Conservation (phyloP, 208 protist genomes). For the Wallacemonas sp. region DNA sequence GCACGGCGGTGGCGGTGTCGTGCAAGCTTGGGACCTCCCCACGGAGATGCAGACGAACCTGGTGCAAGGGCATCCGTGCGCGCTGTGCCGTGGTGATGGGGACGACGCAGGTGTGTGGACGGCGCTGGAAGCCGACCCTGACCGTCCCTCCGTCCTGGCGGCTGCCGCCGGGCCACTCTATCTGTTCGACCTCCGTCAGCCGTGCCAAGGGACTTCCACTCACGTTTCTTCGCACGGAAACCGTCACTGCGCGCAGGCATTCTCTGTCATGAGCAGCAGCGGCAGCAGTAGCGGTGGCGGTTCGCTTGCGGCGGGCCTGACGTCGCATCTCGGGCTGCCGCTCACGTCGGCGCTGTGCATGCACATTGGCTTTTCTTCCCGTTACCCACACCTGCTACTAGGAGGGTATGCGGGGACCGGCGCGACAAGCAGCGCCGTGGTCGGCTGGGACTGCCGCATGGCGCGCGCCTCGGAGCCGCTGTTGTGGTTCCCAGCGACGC, state of each 20-base stretch:
- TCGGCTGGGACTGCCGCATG: conserved; percentile 41
- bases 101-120: conserved; percentile 10
- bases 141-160: conserved; percentile 33
- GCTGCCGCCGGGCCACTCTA: conserved; percentile 52
- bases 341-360: conserved; percentile 18
- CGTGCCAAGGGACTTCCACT: no score
- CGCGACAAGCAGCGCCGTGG: conserved; percentile 10
- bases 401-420: conserved; percentile 47
- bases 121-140: conserved; percentile 32
- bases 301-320: conserved; percentile 5
- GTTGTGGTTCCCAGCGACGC: conserved; percentile 6
- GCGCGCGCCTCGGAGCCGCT: conserved; percentile 19
- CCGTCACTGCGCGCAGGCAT: conserved; percentile 8
- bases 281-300: background rate
- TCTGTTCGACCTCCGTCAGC: conserved; percentile 41
- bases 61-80: background rate
- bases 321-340: conserved; percentile 3
- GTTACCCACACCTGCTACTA: conserved; percentile 59
- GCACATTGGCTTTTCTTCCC: conserved; percentile 47
- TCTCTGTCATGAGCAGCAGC: conserved; percentile 4
- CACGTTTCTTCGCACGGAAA: background rate
- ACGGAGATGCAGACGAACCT: conserved; percentile 12
- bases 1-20: conserved; percentile 28
- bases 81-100: background rate
- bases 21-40: conserved; percentile 17